Evolutionary conservation across 1,284 basidiomycete genomes (phyloP).

Genomic region (Pterulicium gracile): DNA sequence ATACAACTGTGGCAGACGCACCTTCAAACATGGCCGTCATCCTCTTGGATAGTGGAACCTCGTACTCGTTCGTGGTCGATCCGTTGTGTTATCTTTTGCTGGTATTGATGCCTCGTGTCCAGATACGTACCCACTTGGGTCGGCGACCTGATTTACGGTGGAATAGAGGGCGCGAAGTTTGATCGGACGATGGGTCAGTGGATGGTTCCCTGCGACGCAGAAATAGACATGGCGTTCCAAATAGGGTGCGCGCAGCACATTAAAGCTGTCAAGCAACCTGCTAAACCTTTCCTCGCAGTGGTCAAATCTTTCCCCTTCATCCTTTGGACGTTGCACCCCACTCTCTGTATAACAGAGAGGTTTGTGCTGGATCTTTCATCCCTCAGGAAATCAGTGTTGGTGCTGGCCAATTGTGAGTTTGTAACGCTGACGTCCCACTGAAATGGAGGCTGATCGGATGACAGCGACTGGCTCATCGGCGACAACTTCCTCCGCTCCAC

Average conservation of each 20-base stretch:
- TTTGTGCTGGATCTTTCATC: slow-evolving; percentile 64
- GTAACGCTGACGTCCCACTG: slow-evolving; percentile 1
- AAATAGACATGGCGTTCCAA: slow-evolving; percentile 67
- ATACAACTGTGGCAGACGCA: slow-evolving; percentile 41
- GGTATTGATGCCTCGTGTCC: slow-evolving; percentile 5
- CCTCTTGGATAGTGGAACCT: slow-evolving; percentile 68
- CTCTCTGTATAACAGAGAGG: slow-evolving; percentile 28
- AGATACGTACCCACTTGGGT: slow-evolving; percentile 58
- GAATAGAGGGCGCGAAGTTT: slow-evolving; percentile 46
- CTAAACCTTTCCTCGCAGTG: slow-evolving; percentile 25
- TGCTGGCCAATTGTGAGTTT: slow-evolving; percentile 49
- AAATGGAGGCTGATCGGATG: slow-evolving; percentile 3
- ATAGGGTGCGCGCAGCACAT: slow-evolving; percentile 41
- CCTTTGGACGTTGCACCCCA: too few relatives aligned
- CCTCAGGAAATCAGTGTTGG: slow-evolving; percentile 47
- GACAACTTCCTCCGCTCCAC: slow-evolving; percentile 75
- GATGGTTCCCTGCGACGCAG: slow-evolving; percentile 57
- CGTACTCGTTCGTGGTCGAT: slow-evolving; percentile 49
- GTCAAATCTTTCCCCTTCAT: slow-evolving; percentile 59
- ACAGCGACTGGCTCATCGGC: slow-evolving; percentile 72
- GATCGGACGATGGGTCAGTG: slow-evolving; percentile 43
- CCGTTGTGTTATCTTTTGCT: slow-evolving; percentile 5
- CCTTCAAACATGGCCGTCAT: slow-evolving; percentile 60
- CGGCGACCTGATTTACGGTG: slow-evolving; percentile 55
- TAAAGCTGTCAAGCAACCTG: background rate